Conservation (phyloP, 106 monocot species). For the Allium sativum region DNA sequence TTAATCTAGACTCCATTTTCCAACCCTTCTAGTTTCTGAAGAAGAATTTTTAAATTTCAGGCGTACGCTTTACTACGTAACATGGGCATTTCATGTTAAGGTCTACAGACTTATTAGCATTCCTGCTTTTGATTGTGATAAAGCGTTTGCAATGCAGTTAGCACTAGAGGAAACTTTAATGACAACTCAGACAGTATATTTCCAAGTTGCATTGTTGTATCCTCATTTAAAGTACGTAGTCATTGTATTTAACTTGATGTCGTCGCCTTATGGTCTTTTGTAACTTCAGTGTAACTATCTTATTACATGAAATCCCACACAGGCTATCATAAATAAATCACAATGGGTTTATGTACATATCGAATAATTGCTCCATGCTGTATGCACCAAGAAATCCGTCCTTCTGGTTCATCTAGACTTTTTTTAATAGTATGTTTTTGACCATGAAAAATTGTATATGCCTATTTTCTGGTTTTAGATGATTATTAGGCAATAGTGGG, state of each 20-base stretch:
- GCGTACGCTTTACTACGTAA: constrained; percentile 83
- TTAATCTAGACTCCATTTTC: neutral
- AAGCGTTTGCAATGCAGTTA: constrained; percentile 94
- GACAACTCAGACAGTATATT: constrained; percentile 84
- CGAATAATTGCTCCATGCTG: no score
- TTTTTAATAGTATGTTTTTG: no score
- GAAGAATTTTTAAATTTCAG: constrained; percentile 31
- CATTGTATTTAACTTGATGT: neutral
- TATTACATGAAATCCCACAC: no score
- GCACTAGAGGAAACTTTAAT: constrained; percentile 80
- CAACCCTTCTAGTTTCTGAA: neutral
- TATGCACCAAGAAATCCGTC: no score
- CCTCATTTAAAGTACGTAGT: constrained; percentile 22
- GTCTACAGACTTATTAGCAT: constrained; percentile 85
- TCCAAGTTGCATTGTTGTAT: constrained; percentile 97
- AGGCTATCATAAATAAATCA: no score
- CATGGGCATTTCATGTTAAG: constrained; percentile 98
- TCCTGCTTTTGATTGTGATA: constrained; percentile 97
- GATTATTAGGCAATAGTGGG: no score
- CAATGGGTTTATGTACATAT: no score
- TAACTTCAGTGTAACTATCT: no score
- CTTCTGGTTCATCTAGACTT: no score
- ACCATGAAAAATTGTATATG: no score
- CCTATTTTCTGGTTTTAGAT: no score
- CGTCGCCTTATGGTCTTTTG: neutral